phyloP scores from a whole-genome alignment of 495 filamentous ascomycete species.

The Penicillium longicatenatum region DNA sequence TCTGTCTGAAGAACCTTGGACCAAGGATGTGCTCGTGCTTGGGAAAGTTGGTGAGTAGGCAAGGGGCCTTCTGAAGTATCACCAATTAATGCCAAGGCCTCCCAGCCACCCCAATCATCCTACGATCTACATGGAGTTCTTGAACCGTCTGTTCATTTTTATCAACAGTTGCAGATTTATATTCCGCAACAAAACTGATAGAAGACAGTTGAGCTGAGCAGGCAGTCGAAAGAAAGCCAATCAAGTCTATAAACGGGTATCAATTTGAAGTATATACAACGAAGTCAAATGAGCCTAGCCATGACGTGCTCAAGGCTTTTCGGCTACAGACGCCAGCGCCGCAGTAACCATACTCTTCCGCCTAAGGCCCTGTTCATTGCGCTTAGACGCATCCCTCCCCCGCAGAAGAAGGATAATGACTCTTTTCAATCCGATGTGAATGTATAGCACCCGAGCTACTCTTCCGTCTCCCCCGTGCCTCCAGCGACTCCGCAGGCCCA shows the following conservation, averaged over 20 bases:
- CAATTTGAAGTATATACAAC: constrained; percentile 26
- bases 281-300: constrained; percentile 5
- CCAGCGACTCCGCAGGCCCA: constrained; percentile 19
- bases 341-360: constrained; percentile 50
- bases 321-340: constrained; percentile 44
- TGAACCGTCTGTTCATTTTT: too few relatives aligned
- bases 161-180: too few relatives aligned
- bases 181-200: not conserved
- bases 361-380: constrained; percentile 43
- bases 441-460: constrained; percentile 29
- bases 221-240: not conserved
- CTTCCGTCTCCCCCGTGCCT: constrained; percentile 30
- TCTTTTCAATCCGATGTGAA: constrained; percentile 44
- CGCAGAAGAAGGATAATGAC: constrained; percentile 26
- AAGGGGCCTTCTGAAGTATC: too few relatives aligned
- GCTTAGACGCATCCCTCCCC: constrained; percentile 37
- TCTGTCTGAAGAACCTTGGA: not conserved
- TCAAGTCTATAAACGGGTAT: constrained; percentile 17
- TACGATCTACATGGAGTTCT: too few relatives aligned
- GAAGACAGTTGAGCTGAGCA: not conserved
- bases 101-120: too few relatives aligned
- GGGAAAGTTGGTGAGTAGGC: too few relatives aligned
- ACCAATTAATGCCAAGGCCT: too few relatives aligned
- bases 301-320: constrained; percentile 14
- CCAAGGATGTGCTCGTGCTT: too few relatives aligned